Percentiles rank a stretch among this genome's conserved stretches.
These are phyloP conservation scores for Colletotrichum abscissum DNA, from an alignment of 2,329 filamentous ascomycete genomes.

Conservation along the genomic window DNA sequence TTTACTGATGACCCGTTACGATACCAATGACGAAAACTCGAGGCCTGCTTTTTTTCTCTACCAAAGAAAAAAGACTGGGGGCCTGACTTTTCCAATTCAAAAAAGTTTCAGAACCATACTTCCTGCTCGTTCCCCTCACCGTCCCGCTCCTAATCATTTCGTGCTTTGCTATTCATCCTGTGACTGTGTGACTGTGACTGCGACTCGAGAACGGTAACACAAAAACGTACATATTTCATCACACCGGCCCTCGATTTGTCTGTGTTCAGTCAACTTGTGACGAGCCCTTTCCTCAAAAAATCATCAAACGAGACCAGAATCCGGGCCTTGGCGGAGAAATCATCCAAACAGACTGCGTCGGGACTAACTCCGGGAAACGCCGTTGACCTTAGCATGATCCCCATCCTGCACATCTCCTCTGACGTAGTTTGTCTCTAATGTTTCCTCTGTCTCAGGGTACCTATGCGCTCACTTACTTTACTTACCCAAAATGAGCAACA, in stretches of 20 bases:
- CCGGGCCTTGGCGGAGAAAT: too few species aligned
- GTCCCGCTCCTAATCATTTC: too few species aligned
- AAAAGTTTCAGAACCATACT: background rate
- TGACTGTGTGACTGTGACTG: too few species aligned
- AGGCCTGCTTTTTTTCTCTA: background rate
- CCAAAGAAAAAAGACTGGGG: background rate
- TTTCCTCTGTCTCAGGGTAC: background rate
- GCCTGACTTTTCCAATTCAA: background rate
- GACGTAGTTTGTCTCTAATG: background rate
- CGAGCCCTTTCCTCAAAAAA: too few species aligned
- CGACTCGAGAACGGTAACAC: too few species aligned
- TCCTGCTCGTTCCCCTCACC: too few species aligned
- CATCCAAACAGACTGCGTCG: background rate
- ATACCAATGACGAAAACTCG: constrained; percentile 25
- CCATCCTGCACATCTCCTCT: background rate
- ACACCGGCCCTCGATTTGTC: background rate
- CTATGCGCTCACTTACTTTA: background rate
- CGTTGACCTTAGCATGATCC: background rate
- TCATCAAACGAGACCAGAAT: too few species aligned
- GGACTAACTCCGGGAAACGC: background rate
- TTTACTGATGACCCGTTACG: constrained; percentile 24
- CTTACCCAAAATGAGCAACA: background rate
- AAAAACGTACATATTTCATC: background rate
- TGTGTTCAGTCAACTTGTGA: background rate
- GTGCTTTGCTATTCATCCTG: too few species aligned